Evolutionary conservation across 78 protist genomes (phyloP).

Genomic region (Speleostelium caveatum): DNA sequence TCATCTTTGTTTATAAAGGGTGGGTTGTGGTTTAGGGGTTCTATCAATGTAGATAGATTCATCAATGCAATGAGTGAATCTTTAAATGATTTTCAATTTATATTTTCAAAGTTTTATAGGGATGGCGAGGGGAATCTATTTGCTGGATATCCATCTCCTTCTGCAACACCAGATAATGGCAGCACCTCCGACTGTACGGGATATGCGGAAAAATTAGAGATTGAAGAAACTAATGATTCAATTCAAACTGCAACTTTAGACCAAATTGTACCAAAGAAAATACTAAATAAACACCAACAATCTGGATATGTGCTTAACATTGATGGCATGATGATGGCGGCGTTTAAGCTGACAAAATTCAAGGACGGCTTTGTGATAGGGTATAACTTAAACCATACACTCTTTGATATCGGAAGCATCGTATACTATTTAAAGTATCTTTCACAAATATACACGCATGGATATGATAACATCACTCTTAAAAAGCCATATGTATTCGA

Average conservation of each 20-base stretch:
- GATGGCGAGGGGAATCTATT: not conserved
- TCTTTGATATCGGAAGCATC: constrained; percentile 12
- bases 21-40: constrained; percentile 3
- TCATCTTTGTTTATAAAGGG: not conserved
- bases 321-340: not conserved
- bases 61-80: not conserved
- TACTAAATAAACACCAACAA: not conserved
- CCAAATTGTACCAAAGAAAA: not conserved
- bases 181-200: too few relatives aligned
- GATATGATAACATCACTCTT: not conserved
- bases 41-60: not conserved
- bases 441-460: constrained; percentile 2
- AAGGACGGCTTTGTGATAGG: constrained; percentile 32
- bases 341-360: not conserved
- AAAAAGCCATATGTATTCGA: not conserved
- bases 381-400: constrained; percentile 14
- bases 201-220: not conserved
- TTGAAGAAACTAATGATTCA: not conserved
- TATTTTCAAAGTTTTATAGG: not conserved
- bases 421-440: constrained; percentile 16
- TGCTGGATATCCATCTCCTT: not conserved
- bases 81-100: not conserved
- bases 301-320: not conserved
- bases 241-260: not conserved
- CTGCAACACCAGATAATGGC: too few relatives aligned